Conservation (phyloP, 1,284 basidiomycete genomes). For the Marasmius fiardii region DNA sequence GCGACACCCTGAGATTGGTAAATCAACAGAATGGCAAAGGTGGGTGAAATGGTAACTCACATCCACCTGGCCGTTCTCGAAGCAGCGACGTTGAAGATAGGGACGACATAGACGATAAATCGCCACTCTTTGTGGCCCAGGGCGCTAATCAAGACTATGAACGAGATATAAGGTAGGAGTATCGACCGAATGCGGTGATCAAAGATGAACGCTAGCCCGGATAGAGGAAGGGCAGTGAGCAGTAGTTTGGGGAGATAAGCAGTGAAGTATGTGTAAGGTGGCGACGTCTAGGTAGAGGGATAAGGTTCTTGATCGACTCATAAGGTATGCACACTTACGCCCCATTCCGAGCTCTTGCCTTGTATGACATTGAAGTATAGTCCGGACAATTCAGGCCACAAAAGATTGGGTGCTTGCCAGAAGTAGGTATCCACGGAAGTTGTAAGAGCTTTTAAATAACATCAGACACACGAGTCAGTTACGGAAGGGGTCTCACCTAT, state of each 20-base stretch:
- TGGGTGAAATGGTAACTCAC: slow-evolving; percentile 38
- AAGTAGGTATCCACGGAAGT: slow-evolving; percentile 81
- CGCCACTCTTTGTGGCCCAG: slow-evolving; percentile 95
- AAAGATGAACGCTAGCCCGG: slow-evolving; percentile 44
- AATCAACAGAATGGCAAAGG: background rate
- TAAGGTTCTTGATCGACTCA: slow-evolving; percentile 7
- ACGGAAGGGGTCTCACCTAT: slow-evolving; percentile 40
- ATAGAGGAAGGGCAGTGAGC: slow-evolving; percentile 63
- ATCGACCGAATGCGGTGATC: slow-evolving; percentile 50
- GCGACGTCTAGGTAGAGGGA: slow-evolving; percentile 57
- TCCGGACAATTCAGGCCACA: slow-evolving; percentile 88
- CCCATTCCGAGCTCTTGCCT: slow-evolving; percentile 91
- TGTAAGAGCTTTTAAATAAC: slow-evolving; percentile 49
- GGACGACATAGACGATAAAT: slow-evolving; percentile 88
- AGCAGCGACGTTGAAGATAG: slow-evolving; percentile 78
- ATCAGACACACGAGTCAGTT: background rate
- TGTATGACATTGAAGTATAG: slow-evolving; percentile 86
- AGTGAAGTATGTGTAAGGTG: slow-evolving; percentile 70
- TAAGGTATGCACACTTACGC: slow-evolving; percentile 53
- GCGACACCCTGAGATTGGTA: slow-evolving; percentile 34
- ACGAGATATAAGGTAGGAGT: slow-evolving; percentile 50
- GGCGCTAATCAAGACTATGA: slow-evolving; percentile 67
- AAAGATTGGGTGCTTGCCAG: slow-evolving; percentile 56
- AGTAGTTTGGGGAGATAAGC: slow-evolving; percentile 79
- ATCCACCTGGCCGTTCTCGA: slow-evolving; percentile 61